Conservation (phyloP, 495 filamentous ascomycete genomes). For the Aspergillus bridgeri region DNA sequence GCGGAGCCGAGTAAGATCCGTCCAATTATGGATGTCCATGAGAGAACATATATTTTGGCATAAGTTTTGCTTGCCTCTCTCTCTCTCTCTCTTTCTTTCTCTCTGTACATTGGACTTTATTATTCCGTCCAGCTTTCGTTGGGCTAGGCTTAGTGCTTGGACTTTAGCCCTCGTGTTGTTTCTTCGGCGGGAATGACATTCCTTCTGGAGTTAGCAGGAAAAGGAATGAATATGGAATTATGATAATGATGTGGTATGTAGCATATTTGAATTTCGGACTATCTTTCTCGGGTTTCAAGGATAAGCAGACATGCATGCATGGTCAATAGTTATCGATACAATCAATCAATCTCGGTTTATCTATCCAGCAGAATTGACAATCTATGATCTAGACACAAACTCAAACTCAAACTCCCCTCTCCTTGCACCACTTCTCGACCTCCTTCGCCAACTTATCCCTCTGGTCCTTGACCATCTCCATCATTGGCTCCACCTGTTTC, state of each 20-base stretch:
- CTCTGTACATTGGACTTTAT: no score
- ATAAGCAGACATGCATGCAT: background rate
- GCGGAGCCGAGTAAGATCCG: no score
- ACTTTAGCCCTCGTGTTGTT: no score
- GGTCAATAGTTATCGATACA: background rate
- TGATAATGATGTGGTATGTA: background rate
- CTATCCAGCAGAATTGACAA: background rate
- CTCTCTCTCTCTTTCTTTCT: background rate
- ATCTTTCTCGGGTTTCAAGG: background rate
- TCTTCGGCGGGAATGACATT: background rate
- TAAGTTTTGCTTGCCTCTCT: background rate
- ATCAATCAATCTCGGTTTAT: background rate
- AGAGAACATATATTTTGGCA: background rate
- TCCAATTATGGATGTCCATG: background rate
- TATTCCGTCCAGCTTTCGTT: no score
- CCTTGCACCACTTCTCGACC: constrained; percentile 75
- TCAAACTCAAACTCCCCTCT: constrained; percentile 52
- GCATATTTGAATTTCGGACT: background rate
- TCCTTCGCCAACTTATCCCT: constrained; percentile 67
- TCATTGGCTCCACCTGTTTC: constrained; percentile 57
- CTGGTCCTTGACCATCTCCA: constrained; percentile 68
- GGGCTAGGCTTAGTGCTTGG: no score
- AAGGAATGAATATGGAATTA: background rate
- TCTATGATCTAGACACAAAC: background rate
- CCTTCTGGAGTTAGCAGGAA: background rate